Conservation (phyloP, 495 filamentous ascomycete genomes). For the Daldinia childiae region DNA sequence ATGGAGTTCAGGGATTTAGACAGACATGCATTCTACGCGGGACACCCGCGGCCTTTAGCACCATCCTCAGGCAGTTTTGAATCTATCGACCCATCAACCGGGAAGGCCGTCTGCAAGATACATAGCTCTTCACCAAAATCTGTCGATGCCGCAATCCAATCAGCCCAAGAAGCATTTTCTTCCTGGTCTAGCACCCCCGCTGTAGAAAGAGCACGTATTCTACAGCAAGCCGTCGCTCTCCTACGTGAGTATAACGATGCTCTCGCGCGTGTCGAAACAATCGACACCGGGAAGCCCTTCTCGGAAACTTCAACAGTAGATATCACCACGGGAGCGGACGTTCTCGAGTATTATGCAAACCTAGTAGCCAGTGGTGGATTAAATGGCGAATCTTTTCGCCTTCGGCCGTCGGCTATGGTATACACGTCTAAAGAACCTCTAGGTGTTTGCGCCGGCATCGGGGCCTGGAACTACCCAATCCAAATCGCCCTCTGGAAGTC, state of each 20-base stretch:
- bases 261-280: conserved; percentile 73
- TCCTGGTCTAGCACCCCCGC: conserved; percentile 73
- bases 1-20: conserved; percentile 60
- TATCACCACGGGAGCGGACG: conserved; percentile 77
- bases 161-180: conserved; percentile 69
- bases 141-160: conserved; percentile 70
- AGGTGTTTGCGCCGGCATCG: conserved; percentile 81
- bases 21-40: conserved; percentile 74
- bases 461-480: conserved; percentile 87
- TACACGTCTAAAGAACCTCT: conserved; percentile 78
- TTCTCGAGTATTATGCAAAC: conserved; percentile 79
- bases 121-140: conserved; percentile 69
- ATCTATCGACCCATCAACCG: conserved; percentile 73
- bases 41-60: conserved; percentile 65
- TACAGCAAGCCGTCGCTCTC: conserved; percentile 72
- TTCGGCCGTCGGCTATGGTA: conserved; percentile 76
- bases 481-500: conserved; percentile 91
- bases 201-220: conserved; percentile 72
- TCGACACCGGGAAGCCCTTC: conserved; percentile 79
- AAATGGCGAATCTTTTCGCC: conserved; percentile 55
- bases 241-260: conserved; percentile 74
- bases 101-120: conserved; percentile 69
- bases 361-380: conserved; percentile 70
- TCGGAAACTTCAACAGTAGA: conserved; percentile 80
- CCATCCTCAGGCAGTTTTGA: conserved; percentile 68